Evolutionary conservation across 345 rosid genomes (phyloP), one percentile per base, ranked within the genome.

Genomic region (Diplotaxis tenuifolia): DNA sequence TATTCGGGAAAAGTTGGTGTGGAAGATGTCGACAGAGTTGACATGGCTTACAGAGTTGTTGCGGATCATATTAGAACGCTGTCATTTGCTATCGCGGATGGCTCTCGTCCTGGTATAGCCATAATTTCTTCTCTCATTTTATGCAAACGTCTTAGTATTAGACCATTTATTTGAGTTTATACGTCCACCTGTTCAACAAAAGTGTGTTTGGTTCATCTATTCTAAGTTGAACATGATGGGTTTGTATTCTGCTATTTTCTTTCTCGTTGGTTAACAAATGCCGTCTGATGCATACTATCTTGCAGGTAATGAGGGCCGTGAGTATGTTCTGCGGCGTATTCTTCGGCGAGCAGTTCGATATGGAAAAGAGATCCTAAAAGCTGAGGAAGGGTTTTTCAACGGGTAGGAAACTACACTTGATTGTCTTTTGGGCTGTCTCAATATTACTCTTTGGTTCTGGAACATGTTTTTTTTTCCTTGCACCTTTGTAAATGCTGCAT

Each of bases 321-420:
- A 95, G 71, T 90, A 95, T 79, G 99, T 95, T 70, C 79, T 95
- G 14, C 84, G 99, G 78, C 94, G 99, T 56, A 92, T 95, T 75
- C 97, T 95, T 75, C 99, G 99, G 36, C 90, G 94, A 76, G 99
- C 98, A 59, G 98, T 95, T 67, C 90, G 98, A 52, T 95, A 90
- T 72, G 96, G 99, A 28, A 87, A 84, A 47, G 98, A 95, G 81
- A 92, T 90, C 71, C 81, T 95, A 8, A 90, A 89, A 79, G 98
- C 97, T 40, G 85, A 77, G 67, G 91, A 90, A 82, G 99, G 99
- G 40, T 95, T 92, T 83, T 92, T 95, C 73, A 89, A 84, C 58
- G 86, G 98, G 99, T 95, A 84, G 27, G 86, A 72, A 67, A 40
- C 25, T 29, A 40, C 1, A 1, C n/a, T 56, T n/a, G 49, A 27